Evolutionary conservation across 495 filamentous ascomycete genomes (phyloP).

Genomic region (Aspergillus bertholletiae): DNA sequence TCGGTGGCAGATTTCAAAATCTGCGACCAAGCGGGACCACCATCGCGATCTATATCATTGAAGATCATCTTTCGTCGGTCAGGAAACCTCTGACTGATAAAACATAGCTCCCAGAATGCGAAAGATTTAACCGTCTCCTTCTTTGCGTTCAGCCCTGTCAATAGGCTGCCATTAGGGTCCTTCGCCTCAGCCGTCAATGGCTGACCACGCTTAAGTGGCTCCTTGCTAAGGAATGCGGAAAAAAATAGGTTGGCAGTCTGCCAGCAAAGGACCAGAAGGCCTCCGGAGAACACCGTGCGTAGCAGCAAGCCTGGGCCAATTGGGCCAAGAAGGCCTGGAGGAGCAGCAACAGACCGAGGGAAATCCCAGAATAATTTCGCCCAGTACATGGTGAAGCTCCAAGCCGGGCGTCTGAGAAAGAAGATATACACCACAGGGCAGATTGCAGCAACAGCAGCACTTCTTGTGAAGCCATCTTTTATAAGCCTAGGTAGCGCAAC

Average conservation of each 20-base stretch:
- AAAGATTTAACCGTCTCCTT: constrained; percentile 57
- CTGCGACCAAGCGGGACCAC: constrained; percentile 77
- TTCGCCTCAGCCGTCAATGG: constrained; percentile 80
- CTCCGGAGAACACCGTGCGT: constrained; percentile 60
- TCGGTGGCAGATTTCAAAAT: constrained; percentile 63
- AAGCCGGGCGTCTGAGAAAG: constrained; percentile 58
- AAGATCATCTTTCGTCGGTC: constrained; percentile 79
- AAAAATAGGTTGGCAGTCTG: constrained; percentile 72
- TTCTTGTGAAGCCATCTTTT: constrained; percentile 33
- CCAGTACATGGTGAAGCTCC: constrained; percentile 63
- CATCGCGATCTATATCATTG: constrained; percentile 81
- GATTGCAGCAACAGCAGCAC: constrained; percentile 39
- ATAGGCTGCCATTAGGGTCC: constrained; percentile 87
- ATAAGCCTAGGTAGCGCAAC: constrained; percentile 19
- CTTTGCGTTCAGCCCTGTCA: constrained; percentile 76
- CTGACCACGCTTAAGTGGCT: constrained; percentile 75
- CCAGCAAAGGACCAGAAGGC: constrained; percentile 68
- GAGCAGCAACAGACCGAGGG: constrained; percentile 59
- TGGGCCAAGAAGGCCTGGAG: constrained; percentile 52
- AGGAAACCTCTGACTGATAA: constrained; percentile 69
- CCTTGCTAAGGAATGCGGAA: constrained; percentile 68
- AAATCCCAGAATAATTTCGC: constrained; percentile 72
- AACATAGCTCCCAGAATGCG: constrained; percentile 86
- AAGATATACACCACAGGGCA: constrained; percentile 59
- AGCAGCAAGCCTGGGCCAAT: constrained; percentile 54